Conservation (phyloP, 139 green algal species). For the Closterium sp. region DNA sequence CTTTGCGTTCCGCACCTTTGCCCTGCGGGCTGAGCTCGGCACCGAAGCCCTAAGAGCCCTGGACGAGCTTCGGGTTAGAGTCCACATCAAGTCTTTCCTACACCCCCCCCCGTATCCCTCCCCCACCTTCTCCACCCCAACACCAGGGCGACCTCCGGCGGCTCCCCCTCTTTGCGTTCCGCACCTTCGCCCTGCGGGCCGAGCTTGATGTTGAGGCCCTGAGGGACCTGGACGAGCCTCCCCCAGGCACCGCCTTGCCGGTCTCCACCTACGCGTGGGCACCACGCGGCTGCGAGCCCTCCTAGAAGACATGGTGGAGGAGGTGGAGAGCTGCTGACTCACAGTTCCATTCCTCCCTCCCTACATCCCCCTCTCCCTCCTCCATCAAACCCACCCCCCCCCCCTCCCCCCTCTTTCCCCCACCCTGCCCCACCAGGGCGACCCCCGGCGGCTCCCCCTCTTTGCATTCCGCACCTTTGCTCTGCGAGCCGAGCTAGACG, state of each 20-base stretch:
- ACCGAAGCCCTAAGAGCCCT: too few species aligned
- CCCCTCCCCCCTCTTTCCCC: neutral
- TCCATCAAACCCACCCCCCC: neutral
- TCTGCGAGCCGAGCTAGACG: neutral
- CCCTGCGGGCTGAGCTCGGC: neutral
- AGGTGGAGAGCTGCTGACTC: neutral
- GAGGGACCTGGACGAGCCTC: neutral
- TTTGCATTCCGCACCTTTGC: slow-evolving; percentile 6
- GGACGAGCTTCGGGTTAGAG: too few species aligned
- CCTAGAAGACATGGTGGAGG: slow-evolving; percentile 4
- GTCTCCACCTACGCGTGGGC: neutral
- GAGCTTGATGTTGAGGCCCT: too few species aligned
- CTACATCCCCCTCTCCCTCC: too few species aligned
- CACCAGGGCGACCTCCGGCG: neutral
- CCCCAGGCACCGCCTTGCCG: neutral
- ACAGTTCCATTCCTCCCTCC: too few species aligned
- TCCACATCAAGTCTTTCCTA: too few species aligned
- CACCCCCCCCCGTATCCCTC: neutral
- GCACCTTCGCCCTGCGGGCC: too few species aligned
- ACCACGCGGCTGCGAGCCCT: neutral
- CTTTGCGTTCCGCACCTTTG: neutral
- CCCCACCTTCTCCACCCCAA: too few species aligned
- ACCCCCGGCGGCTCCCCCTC: neutral
- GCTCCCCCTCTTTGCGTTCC: too few species aligned
- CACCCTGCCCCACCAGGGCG: too few species aligned